Evolutionary conservation across 2,329 filamentous ascomycete species (phyloP).

Genomic region (Cordyceps javanica): DNA sequence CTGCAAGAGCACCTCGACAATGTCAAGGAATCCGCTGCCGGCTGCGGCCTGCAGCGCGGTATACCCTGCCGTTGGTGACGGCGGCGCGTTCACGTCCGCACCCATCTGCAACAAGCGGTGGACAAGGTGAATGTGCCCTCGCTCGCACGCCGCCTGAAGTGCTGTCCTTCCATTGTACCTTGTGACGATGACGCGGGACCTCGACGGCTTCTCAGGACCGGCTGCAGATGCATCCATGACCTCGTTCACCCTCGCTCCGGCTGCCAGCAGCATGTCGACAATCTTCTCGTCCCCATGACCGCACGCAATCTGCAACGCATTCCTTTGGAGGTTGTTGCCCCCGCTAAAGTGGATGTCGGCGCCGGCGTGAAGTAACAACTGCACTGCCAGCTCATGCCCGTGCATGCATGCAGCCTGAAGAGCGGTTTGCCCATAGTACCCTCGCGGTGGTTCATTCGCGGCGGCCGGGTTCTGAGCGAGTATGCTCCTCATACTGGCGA

Average conservation of each 20-base stretch:
- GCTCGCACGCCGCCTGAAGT: constrained; percentile 31
- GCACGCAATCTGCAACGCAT: constrained; percentile 7
- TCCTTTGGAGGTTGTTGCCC: not conserved
- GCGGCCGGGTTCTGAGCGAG: constrained; percentile 21
- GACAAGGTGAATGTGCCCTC: constrained; percentile 21
- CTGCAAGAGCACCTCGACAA: constrained; percentile 14
- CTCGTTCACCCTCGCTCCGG: constrained; percentile 1
- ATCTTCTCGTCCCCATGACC: not conserved
- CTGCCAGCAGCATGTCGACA: not conserved
- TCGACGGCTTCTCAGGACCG: not conserved
- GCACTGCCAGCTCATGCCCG: constrained; percentile 15
- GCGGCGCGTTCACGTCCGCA: constrained; percentile 27
- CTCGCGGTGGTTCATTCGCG: constrained; percentile 26
- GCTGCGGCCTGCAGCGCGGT: constrained; percentile 22
- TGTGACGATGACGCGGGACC: not conserved
- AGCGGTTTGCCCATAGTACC: constrained; percentile 31
- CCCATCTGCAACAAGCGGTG: constrained; percentile 24
- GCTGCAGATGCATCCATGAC: not conserved
- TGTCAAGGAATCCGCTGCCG: not conserved
- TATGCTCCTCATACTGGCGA: constrained; percentile 20
- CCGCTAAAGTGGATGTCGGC: not conserved
- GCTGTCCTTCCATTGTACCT: constrained; percentile 32
- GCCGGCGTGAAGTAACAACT: not conserved
- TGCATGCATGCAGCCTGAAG: constrained; percentile 30
- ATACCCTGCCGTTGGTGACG: constrained; percentile 15